Evolutionary conservation across 441 rosid genomes (phyloP), one percentile per base, ranked within the genome.

Genomic region (Eugenia klotzschiana): DNA sequence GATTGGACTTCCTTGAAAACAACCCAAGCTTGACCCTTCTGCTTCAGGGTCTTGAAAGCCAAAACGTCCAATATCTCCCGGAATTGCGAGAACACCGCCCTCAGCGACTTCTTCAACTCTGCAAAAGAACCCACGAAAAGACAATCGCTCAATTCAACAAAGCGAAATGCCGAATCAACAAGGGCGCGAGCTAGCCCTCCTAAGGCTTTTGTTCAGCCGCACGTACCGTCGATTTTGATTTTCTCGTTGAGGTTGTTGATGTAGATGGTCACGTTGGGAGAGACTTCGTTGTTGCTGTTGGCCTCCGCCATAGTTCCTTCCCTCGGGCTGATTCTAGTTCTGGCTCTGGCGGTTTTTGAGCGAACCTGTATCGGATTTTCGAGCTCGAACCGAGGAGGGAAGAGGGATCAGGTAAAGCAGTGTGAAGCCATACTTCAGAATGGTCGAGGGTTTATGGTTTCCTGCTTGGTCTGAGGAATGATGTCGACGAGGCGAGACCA

Each of bases 11-110:
- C 94, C 85, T 95, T 96, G 74, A 97, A 97, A 46, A 97, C 90
- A 43, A 97, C 94, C 99, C 99, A 97, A 88, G 98, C 98, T 90
- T 97, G 98, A 8, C 99, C 99, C 88, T 97, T 94, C 87, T 95
- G 98, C 87, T 95, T 97, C 91, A 97, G 84, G 33, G 98, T 97
- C 94, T 94, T 95, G 90, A 94, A 97, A 15, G 98, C 98, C 87
- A 92, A 81, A 49, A 97, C 94, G 84, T 94, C 99, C 88, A 97
- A 8, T 84, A 97, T 95, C 94, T 94, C 93, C 81, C 99, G 98
- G 77, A 94, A 95, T 81, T 94, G 94, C 41, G 98, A 91, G 91
- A 97, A 95, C 83, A 97, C 98, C 3, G 95, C 96, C 85, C 88
- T 91, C 87, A 97, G 87, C 58, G 98, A 94, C 87, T 94, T 94